Evolutionary conservation across 169 alveolate species (phyloP), one percentile per base, ranked within the genome.

Genomic region (Eimeria mitis): DNA sequence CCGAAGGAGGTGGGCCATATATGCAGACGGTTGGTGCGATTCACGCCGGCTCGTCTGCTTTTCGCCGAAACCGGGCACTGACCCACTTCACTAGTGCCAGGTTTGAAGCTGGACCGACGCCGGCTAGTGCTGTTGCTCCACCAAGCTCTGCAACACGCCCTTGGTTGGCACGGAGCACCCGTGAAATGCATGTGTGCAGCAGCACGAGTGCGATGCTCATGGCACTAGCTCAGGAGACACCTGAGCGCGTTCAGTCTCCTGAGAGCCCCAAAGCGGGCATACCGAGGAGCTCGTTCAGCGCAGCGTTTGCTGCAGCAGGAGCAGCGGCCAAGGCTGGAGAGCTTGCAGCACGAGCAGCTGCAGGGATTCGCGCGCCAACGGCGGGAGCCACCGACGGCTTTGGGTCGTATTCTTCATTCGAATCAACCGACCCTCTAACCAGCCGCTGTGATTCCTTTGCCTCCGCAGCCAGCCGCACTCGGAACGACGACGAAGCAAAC

Each of bases 401-500:
- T 63, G 92, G 81, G 4, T 85, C 92, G n/a, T 85, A 63, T 31
- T 59, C 68, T 47, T 85, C 92, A 56, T 85, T 85, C 61, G 92
- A 85, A 61, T 85, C 92, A 42, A 37, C 92, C 25, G 92, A 85
- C 52, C 76, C 79, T 42, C 59, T 42, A 34, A 42, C 92, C 44
- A 85, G 92, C 92, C 92, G 92, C 34, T 85, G 92, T 42, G 92
- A 85, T 40, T 85, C 92, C 1, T 85, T 85, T 42, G 92, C 92
- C 71, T 85, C 92, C 63, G 92, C 61, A 37, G 79, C 92, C 54
- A 85, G 92, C 49, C 92, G 92, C 61, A 37, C 49, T n/a, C 79
- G 92, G 79, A 85, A 68, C 40, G 92, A 85, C 63, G 92, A 85
- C 63, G 92, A 85, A 25, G 19, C 79, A 23, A 79, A 85, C 44